Evolutionary conservation across 2,329 filamentous ascomycete genomes (phyloP), one percentile per base, ranked within the genome.

Genomic region (Pseudocercospora macadamiae): DNA sequence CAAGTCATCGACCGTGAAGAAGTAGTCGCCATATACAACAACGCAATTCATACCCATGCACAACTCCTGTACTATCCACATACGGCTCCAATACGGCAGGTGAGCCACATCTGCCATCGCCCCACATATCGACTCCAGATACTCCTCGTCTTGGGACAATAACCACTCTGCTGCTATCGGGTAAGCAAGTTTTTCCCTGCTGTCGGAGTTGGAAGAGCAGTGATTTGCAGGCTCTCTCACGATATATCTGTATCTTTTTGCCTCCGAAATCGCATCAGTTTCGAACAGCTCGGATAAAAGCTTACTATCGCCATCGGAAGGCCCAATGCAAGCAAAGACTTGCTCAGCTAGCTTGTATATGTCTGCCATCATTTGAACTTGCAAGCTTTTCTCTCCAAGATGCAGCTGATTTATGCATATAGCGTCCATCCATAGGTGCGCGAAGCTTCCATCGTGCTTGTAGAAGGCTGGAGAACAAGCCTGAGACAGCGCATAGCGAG

Each of bases 331-430:
- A 2, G 51, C 51, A 28, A 34, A 23, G 4, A 63, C 57, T 5
- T 34, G 32, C 16, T 49, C 18, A 14, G 62, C 60, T 1, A 7
- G 16, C 12, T 26, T 42, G 26, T 62, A 64, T 32, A 64, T 62
- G 1, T 30, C 25, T 0, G 36, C 42, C 59, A 64, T 62, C 49
- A 59, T 49, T 6, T 32, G 26, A 2, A 64, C 59, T 30, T 62
- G 59, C 1, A 34, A 21, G 16, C 34, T 37, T 14, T 54, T 52
- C 28, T 64, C 62, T 4, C 26, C 21, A 16, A 51, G 21, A 36
- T 60, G 36, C 10, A 14, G 16, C 30, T 64, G 59, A 28, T 62
- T 42, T 9, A 64, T 57, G 14, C 62, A 62, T 2, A 64, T 14
- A 2, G 51, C 48, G 26, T 62, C 59, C 23, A 55, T 57, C 62